Conservation (phyloP, 164 flowering plant genomes). For the Santalum album region DNA sequence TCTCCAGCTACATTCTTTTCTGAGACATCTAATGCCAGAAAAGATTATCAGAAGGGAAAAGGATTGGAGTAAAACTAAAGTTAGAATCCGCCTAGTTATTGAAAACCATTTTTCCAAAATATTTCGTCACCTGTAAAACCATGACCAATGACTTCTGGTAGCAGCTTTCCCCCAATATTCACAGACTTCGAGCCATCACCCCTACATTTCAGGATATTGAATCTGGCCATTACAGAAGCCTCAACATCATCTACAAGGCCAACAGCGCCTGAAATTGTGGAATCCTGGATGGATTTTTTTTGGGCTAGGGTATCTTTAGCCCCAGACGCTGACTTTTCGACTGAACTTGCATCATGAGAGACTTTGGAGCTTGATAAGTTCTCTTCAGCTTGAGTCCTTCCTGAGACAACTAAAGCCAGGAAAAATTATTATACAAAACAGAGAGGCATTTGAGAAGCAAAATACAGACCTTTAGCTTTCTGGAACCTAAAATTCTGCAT, state of each 20-base stretch:
- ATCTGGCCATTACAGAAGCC: slow-evolving; percentile 37
- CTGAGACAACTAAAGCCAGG: slow-evolving; percentile 6
- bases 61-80: too few species aligned
- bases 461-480: slow-evolving; percentile 24
- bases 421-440: background rate
- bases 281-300: slow-evolving; percentile 9
- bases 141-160: slow-evolving; percentile 7
- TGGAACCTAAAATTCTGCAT: slow-evolving; percentile 28
- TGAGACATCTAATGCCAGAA: slow-evolving; percentile 3
- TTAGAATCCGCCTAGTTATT: too few species aligned
- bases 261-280: slow-evolving; percentile 9
- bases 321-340: slow-evolving; percentile 7
- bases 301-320: slow-evolving; percentile 3
- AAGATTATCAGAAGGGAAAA: too few species aligned
- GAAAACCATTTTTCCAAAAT: too few species aligned
- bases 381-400: slow-evolving; percentile 7
- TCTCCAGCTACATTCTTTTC: slow-evolving; percentile 10
- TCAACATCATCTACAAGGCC: slow-evolving; percentile 19
- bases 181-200: slow-evolving; percentile 18
- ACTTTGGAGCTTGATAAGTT: background rate
- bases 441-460: background rate
- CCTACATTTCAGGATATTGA: slow-evolving; percentile 30
- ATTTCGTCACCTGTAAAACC: slow-evolving; percentile 13
- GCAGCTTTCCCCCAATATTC: slow-evolving; percentile 10
- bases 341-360: slow-evolving; percentile 5